These are phyloP conservation scores for Cyanidiococcus yangmingshanensis DNA, from an alignment of 23 red algal species.

Conservation along the genomic window DNA sequence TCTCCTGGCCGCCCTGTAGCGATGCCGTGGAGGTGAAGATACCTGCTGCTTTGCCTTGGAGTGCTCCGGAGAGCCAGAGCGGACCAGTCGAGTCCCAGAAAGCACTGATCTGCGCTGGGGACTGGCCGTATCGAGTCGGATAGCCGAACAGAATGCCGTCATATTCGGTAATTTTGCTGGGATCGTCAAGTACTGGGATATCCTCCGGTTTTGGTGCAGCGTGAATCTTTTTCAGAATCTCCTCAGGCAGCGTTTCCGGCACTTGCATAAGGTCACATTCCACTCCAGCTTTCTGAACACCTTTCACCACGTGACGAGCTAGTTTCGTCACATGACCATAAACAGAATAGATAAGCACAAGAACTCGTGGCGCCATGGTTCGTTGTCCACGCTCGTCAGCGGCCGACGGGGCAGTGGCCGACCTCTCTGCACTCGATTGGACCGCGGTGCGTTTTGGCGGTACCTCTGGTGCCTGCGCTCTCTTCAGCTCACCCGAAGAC, in stretches of 20 bases:
- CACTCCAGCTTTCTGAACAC: conserved; percentile 25
- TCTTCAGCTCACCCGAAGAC: background rate
- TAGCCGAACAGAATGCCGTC: conserved; percentile 42
- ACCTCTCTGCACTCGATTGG: too few species aligned
- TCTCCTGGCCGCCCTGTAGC: conserved; percentile 30
- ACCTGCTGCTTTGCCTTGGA: conserved; percentile 25
- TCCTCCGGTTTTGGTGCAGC: conserved; percentile 31
- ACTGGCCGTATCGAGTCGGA: conserved; percentile 30
- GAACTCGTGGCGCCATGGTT: background rate
- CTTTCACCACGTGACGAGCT: conserved; percentile 14
- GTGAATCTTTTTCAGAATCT: conserved; percentile 31
- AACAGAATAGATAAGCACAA: conserved; percentile 32
- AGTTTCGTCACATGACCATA: conserved; percentile 32
- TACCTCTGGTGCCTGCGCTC: too few species aligned
- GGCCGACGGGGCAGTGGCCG: background rate
- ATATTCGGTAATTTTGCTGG: conserved; percentile 11
- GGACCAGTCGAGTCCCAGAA: conserved; percentile 26
- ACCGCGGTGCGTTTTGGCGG: too few species aligned
- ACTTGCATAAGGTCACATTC: conserved; percentile 24
- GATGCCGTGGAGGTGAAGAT: conserved; percentile 32
- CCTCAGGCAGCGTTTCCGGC: conserved; percentile 32
- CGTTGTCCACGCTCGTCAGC: background rate
- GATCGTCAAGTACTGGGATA: conserved; percentile 18
- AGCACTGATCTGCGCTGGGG: conserved; percentile 38
- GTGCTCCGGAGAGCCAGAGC: conserved; percentile 28